Conservation (phyloP, 192 early-diverging fungal genomes). For the Spizellomyces sp. region DNA sequence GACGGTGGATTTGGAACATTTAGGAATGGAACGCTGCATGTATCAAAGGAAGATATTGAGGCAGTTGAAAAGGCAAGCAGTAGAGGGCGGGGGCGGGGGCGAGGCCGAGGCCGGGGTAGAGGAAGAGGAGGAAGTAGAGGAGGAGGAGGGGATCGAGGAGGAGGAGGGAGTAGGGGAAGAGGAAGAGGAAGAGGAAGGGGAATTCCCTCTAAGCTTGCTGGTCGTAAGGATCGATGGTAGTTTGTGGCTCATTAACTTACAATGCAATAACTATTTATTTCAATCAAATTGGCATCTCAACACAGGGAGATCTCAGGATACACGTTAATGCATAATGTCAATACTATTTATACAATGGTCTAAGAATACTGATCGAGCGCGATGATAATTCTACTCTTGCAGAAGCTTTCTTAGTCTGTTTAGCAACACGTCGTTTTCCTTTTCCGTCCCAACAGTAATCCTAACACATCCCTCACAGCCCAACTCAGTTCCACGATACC, state of each 20-base stretch:
- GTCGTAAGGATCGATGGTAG: background rate
- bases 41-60: conserved; percentile 37
- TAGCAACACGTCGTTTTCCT: conserved; percentile 78
- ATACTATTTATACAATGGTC: background rate
- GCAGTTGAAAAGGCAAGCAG: conserved; percentile 23
- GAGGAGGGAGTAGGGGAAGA: background rate
- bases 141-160: background rate
- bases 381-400: background rate
- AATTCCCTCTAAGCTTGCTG: background rate
- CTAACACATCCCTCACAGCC: conserved; percentile 94
- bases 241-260: background rate
- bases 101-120: conserved; percentile 13
- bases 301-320: background rate
- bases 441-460: conserved; percentile 87
- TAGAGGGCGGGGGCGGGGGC: conserved; percentile 11
- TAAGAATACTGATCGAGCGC: background rate
- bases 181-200: background rate
- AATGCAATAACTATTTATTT: background rate
- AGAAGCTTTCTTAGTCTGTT: conserved; percentile 33
- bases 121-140: conserved; percentile 9
- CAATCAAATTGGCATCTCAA: background rate
- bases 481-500: conserved; percentile 89
- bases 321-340: background rate
- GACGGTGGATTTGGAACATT: conserved; percentile 36
- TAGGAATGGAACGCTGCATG: conserved; percentile 35